Evolutionary conservation across 2,329 filamentous ascomycete species (phyloP).

Genomic region (Aspergillus fischeri): DNA sequence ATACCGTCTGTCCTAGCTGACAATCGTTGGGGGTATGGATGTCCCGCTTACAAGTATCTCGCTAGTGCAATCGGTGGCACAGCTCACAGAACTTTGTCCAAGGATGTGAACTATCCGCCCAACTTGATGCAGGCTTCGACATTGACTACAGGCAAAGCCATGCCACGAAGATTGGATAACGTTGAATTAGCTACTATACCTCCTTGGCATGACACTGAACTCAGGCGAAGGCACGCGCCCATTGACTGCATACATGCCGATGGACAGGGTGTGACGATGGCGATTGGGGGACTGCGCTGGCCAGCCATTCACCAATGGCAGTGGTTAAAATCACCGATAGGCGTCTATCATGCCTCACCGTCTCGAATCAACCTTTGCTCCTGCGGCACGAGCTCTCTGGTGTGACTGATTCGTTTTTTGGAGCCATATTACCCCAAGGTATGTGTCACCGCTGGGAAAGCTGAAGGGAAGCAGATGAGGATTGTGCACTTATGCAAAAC

Average conservation of each 20-base stretch:
- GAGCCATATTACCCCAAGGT: not conserved
- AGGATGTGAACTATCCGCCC: not conserved
- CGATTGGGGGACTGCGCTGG: slow-evolving; percentile 3
- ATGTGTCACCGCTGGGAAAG: not conserved
- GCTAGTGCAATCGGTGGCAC: not conserved
- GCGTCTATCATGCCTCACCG: slow-evolving; percentile 13
- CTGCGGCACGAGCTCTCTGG: slow-evolving; percentile 6
- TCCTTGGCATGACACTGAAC: slow-evolving; percentile 13
- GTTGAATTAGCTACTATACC: slow-evolving; percentile 11
- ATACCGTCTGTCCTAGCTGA: not conserved
- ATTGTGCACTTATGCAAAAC: slow-evolving; percentile 6
- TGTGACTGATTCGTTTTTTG: not conserved
- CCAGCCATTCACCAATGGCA: slow-evolving; percentile 19
- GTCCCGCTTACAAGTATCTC: not conserved
- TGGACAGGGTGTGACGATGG: slow-evolving; percentile 10
- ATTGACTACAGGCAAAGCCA: not conserved
- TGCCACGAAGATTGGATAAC: not conserved
- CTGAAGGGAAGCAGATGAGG: slow-evolving; percentile 1
- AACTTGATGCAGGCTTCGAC: not conserved
- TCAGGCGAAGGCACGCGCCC: slow-evolving; percentile 17
- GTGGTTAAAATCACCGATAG: slow-evolving; percentile 11
- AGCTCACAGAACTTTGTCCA: not conserved
- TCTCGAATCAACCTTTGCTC: slow-evolving; percentile 5
- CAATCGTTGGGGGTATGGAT: not conserved
- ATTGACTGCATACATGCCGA: slow-evolving; percentile 13